A percentile compares a stretch with the other conserved stretches of the same genome.
These are phyloP conservation scores for Alternaria sp. DNA, from an alignment of 2,329 filamentous ascomycete species.

Conservation along the genomic window DNA sequence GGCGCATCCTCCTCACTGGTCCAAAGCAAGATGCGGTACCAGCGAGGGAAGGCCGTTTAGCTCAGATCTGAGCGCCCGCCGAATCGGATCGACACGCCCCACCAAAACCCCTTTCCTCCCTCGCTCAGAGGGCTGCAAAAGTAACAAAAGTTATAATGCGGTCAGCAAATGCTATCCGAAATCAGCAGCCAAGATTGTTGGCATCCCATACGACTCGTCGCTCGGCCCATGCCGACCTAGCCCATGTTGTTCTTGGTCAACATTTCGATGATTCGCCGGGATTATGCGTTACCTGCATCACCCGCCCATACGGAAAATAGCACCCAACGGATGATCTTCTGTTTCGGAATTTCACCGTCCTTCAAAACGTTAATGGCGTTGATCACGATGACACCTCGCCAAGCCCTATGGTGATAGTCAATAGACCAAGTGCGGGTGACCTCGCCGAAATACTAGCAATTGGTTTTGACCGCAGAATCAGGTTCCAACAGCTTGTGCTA, in stretches of 20 bases:
- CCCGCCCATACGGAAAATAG: slow-evolving; percentile 4
- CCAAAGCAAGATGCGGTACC: slow-evolving; percentile 44
- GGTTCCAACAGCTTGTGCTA: slow-evolving; percentile 16
- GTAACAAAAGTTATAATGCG: slow-evolving; percentile 20
- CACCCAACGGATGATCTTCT: slow-evolving; percentile 20
- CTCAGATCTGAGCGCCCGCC: slow-evolving; percentile 43
- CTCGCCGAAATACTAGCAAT: slow-evolving; percentile 41
- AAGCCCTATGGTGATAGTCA: slow-evolving; percentile 25
- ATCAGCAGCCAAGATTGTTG: slow-evolving; percentile 12
- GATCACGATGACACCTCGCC: slow-evolving; percentile 27
- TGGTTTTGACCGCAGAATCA: slow-evolving; percentile 27
- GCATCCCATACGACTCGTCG: slow-evolving; percentile 2
- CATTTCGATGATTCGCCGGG: slow-evolving; percentile 4
- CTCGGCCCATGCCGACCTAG: slow-evolving; percentile 14
- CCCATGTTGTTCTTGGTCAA: not conserved
- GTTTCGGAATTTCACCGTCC: slow-evolving; percentile 9
- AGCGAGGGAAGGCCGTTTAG: slow-evolving; percentile 42
- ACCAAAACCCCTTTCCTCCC: slow-evolving; percentile 37
- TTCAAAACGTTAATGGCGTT: slow-evolving; percentile 33
- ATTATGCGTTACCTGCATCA: slow-evolving; percentile 17
- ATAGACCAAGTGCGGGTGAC: slow-evolving; percentile 29
- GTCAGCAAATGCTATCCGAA: slow-evolving; percentile 10
- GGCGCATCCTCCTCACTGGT: slow-evolving; percentile 18
- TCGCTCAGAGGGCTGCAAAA: slow-evolving; percentile 26
- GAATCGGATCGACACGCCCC: slow-evolving; percentile 47